Percentiles rank a stretch among this genome's conserved stretches.
Conservation (phyloP, 129 eudicot genomes). For the Lactuca saligna region DNA sequence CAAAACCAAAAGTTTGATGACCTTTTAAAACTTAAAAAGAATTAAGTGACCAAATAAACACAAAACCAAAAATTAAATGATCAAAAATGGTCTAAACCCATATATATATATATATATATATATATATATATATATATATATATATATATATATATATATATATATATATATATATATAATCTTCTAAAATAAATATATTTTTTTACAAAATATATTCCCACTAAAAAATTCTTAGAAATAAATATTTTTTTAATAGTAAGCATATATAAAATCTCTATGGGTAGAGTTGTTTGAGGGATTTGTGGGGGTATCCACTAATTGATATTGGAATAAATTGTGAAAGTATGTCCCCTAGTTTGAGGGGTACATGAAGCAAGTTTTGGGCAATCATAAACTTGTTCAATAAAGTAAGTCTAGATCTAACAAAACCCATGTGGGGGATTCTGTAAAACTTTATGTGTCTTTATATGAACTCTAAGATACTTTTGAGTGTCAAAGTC, state of each 20-base stretch:
- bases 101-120: too few relatives aligned
- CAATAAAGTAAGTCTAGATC: conserved; percentile 41
- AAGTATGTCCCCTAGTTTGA: conserved; percentile 36
- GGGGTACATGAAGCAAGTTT: conserved; percentile 30
- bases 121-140: too few relatives aligned
- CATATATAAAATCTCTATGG: conserved; percentile 1
- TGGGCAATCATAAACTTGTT: conserved; percentile 40
- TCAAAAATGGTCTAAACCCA: too few relatives aligned
- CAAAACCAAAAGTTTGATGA: too few relatives aligned
- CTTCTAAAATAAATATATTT: not conserved
- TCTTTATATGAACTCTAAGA: conserved; percentile 32
- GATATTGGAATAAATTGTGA: conserved; percentile 31
- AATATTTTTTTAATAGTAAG: not conserved
- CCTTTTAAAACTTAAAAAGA: too few relatives aligned
- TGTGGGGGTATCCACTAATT: conserved; percentile 36
- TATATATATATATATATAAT: not conserved
- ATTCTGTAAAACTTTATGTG: conserved; percentile 33
- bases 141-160: too few relatives aligned
- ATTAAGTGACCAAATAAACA: too few relatives aligned
- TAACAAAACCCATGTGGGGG: conserved; percentile 43
- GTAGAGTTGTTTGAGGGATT: conserved; percentile 32
- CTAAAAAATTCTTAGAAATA: too few relatives aligned
- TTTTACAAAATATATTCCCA: too few relatives aligned
- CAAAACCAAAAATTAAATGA: too few relatives aligned
- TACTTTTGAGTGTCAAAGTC: conserved; percentile 30